Evolutionary conservation across 2,329 filamentous ascomycete species (phyloP).

Genomic region (Fusarium sp.): DNA sequence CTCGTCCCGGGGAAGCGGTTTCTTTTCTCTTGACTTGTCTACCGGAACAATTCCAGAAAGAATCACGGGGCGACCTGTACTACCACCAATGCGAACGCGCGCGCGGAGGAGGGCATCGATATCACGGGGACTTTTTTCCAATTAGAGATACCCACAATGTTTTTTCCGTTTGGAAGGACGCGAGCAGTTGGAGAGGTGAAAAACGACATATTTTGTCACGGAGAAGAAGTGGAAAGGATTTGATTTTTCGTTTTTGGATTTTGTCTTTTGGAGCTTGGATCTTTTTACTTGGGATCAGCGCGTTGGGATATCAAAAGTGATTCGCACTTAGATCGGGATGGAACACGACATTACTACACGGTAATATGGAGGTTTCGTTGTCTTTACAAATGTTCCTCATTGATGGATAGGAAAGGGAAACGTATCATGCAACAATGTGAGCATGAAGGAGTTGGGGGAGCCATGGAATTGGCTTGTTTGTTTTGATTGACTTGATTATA

Average conservation of each 20-base stretch:
- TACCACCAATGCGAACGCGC: constrained; percentile 47
- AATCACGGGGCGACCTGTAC: constrained; percentile 49
- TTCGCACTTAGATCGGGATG: constrained; percentile 44
- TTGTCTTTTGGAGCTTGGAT: constrained; percentile 28
- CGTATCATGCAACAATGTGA: constrained; percentile 24
- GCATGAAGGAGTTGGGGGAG: constrained; percentile 33
- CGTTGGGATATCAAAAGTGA: constrained; percentile 46
- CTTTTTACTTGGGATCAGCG: constrained; percentile 34
- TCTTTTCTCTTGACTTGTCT: constrained; percentile 42
- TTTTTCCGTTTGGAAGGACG: constrained; percentile 46
- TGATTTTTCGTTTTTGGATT: constrained; percentile 20
- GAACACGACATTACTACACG: constrained; percentile 43
- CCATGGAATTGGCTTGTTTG: constrained; percentile 17
- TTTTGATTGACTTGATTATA: constrained; percentile 17
- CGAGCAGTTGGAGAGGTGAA: constrained; percentile 44
- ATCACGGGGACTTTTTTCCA: constrained; percentile 49
- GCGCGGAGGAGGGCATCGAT: constrained; percentile 44
- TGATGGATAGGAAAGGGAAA: constrained; percentile 27
- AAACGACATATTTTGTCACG: constrained; percentile 20
- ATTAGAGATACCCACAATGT: constrained; percentile 53
- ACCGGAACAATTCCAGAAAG: constrained; percentile 41
- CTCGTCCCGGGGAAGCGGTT: constrained; percentile 41
- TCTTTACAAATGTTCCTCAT: constrained; percentile 35
- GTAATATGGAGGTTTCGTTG: constrained; percentile 44
- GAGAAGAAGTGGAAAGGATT: constrained; percentile 25